Base-by-base conservation (phyloP, 2,329 filamentous ascomycete species). In the Alternaria rosae region DNA sequence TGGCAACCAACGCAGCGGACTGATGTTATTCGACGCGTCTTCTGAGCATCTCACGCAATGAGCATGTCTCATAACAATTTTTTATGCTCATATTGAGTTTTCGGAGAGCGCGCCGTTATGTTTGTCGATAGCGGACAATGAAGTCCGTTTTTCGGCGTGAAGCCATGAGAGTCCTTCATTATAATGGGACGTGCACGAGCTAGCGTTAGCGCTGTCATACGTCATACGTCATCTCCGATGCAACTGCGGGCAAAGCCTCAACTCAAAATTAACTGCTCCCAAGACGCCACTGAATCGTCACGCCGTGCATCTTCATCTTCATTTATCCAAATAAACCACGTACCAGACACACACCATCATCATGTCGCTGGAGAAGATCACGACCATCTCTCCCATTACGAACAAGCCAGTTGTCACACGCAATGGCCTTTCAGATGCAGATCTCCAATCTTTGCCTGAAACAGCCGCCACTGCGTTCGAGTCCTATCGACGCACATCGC, bases 381-480 rank as follows among this genome's bases (percentile, higher is more conserved):
- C 84, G 30, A 97, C 94, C 68, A 94, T 97, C 80, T 98, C 94
- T 4, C 94, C 94, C 59, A 91, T 88, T 67, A 97, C 93, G 69
- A 94, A 95, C 81, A 89, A 94, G 82, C 85, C 91, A 59, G 88
- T 98, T 78, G 80, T 97, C 69, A 92, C 90, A 63, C 89, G 94
- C 69, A 89, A 89, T 79, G 93, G 92, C 70, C 85, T 91, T 68
- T 90, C 92, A 45, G 81, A 87, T 38, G 81, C 86, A 26, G 92
- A 97, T 66, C 84, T 97, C 52, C 84, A 89, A 53, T 81, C 86
- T 59, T 83, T 97, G n/a, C 90, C 93, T 54, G 84, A 88, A 70
- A 85, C 86, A 62, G 91, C 94, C 55, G 87, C 89, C 44, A 85
- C 88, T 68, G 92, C 93, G 8, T 97, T 97, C 81, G 81, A 89